phyloP scores from a whole-genome alignment of 164 flowering plant species.

The Sedum album region DNA sequence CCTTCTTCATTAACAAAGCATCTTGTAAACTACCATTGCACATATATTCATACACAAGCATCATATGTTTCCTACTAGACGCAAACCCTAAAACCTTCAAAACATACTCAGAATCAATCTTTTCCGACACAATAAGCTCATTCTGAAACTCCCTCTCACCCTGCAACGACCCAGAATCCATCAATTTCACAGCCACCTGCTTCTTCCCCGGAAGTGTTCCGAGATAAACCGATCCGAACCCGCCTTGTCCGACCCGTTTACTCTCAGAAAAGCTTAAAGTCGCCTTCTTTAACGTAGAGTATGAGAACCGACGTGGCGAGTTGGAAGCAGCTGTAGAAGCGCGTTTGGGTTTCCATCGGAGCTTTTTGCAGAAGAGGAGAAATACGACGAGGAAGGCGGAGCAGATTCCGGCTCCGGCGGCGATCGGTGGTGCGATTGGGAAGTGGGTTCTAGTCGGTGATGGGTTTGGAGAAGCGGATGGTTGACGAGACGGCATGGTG shows the following conservation, averaged over 20 bases:
- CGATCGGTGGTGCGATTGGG: conserved; percentile 16
- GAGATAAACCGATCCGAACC: conserved; percentile 75
- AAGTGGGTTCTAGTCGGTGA: neutral
- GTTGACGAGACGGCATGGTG: too few species aligned
- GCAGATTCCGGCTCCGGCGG: conserved; percentile 26
- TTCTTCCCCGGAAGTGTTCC: conserved; percentile 36
- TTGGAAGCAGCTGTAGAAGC: conserved; percentile 44
- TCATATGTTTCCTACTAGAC: conserved; percentile 34
- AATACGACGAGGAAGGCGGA: conserved; percentile 27
- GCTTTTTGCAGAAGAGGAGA: conserved; percentile 26
- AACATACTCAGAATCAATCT: conserved; percentile 18
- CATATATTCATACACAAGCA: conserved; percentile 39
- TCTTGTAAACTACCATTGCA: conserved; percentile 10
- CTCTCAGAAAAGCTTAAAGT: conserved; percentile 55
- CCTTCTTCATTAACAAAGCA: conserved; percentile 57
- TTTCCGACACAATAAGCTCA: conserved; percentile 52
- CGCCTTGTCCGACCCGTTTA: conserved; percentile 84
- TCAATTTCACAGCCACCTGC: conserved; percentile 66
- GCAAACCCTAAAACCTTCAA: conserved; percentile 37
- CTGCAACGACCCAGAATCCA: conserved; percentile 80
- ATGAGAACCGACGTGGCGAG: conserved; percentile 49
- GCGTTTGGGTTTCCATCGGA: conserved; percentile 30
- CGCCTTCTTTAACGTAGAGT: conserved; percentile 60
- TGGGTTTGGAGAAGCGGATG: too few species aligned
- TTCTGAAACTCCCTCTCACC: conserved; percentile 91